These are phyloP conservation scores for Begonia masoniana DNA, from an alignment of 306 rosid genomes.

Conservation along the genomic window DNA sequence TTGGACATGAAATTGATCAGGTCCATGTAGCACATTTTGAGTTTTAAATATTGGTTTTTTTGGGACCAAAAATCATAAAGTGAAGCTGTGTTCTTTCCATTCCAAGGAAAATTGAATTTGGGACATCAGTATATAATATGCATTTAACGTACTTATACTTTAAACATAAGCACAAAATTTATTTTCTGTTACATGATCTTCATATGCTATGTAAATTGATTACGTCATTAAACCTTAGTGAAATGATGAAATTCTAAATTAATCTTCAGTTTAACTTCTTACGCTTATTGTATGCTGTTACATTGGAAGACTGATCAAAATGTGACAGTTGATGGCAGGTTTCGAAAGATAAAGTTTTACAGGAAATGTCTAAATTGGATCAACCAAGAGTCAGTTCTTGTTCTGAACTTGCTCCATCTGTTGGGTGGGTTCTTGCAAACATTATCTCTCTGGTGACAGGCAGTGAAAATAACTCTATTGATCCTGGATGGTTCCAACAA, in stretches of 20 bases:
- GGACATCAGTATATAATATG: no score
- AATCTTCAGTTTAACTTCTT: no score
- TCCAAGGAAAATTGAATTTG: no score
- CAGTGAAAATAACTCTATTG: conserved; percentile 32
- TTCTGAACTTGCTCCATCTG: conserved; percentile 52
- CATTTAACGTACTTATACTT: no score
- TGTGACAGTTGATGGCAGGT: conserved; percentile 96
- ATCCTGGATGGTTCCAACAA: conserved; percentile 48
- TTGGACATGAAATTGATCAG: not conserved
- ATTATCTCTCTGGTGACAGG: conserved; percentile 54
- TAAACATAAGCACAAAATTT: no score
- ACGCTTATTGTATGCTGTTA: not conserved
- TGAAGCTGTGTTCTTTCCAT: no score
- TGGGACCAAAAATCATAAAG: not conserved
- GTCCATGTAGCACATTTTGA: not conserved
- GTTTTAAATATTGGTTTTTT: not conserved
- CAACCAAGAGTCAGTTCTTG: conserved; percentile 26
- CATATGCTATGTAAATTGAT: no score
- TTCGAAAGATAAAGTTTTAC: conserved; percentile 55
- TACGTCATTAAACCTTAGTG: no score
- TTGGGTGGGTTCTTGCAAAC: conserved; percentile 92
- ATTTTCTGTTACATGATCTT: no score
- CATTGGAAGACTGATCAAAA: conserved; percentile 74
- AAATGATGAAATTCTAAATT: no score
- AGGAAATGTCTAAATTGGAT: conserved; percentile 42